Evolutionary conservation across 2,329 filamentous ascomycete genomes (phyloP), one percentile per base, ranked within the genome.

Genomic region (Penicillium sp.): DNA sequence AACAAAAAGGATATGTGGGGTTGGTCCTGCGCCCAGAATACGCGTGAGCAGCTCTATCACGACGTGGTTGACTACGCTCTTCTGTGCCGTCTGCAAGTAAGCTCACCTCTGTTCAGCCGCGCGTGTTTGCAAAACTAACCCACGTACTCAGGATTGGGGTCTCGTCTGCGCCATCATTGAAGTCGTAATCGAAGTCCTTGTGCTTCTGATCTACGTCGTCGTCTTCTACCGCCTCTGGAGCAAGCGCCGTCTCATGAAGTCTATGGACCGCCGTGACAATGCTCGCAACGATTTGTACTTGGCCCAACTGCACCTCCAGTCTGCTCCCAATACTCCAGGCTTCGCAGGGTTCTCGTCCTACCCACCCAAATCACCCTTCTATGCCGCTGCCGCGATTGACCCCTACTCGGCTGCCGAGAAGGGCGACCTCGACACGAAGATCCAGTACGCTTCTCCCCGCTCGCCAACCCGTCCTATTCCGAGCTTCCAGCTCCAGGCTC

Each of bases 191-290:
- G 93, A 97, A 66, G 80, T 87, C 57, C 85, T 97, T 64, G 89
- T 87, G 65, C 95, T 98, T 68, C 77, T 83, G 44, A 87, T 98
- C 63, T 98, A 98, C 78, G 89, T 81, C 63, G 80, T 96, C 65
- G 84, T 96, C 68, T 96, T 97, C 77, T 97, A 95, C 78, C 87
- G 93, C 60, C 94, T 95, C 79, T 95, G 90, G 81, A 89, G 87
- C 57, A 98, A 97, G 80, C 86, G 89, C 68, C 86, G 87, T 67
- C 87, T 98, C 53, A 84, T 86, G 72, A 97, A 96, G 79, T 90
- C 89, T 54, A 98, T 98, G 93, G 87, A 95, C 67, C 77, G 87
- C 66, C 89, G 93, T 61, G 93, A 98, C 77, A 86, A 87, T 65
- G 93, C 93, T 56, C 87, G 93, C 53, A 91, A 87, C 51, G 90